These are phyloP conservation scores for Gaertneriomyces sp. DNA, from an alignment of 192 early-diverging fungal species.

Conservation along the genomic window DNA sequence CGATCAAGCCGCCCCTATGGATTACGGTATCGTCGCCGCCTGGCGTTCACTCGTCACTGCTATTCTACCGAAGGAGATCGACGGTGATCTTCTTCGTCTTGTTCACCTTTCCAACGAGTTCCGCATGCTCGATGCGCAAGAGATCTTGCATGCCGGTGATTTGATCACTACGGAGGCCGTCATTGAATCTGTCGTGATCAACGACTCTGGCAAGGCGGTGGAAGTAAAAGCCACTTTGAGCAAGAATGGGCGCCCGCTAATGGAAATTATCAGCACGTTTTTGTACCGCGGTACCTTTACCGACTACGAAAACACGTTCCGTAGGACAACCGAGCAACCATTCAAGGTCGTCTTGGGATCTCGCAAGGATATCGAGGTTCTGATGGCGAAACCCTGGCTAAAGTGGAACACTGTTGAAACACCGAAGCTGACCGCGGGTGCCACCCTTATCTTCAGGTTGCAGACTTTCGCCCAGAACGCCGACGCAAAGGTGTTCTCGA, in stretches of 20 bases:
- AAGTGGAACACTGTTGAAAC: conserved; percentile 63
- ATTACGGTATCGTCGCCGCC: conserved; percentile 91
- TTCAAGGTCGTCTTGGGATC: conserved; percentile 65
- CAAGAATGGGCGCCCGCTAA: conserved; percentile 60
- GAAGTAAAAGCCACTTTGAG: conserved; percentile 59
- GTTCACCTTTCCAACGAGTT: conserved; percentile 95
- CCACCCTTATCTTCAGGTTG: conserved; percentile 70
- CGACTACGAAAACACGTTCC: conserved; percentile 87
- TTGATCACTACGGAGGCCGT: conserved; percentile 76
- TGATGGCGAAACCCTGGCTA: conserved; percentile 88
- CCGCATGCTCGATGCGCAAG: conserved; percentile 71
- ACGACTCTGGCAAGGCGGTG: conserved; percentile 86
- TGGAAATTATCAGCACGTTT: conserved; percentile 87
- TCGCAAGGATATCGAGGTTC: conserved; percentile 84
- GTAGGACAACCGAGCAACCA: conserved; percentile 76
- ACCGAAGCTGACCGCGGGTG: conserved; percentile 57
- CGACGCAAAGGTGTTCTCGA: conserved; percentile 59
- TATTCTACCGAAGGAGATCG: conserved; percentile 87
- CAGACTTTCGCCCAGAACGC: conserved; percentile 63
- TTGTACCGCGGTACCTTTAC: conserved; percentile 86
- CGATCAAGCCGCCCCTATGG: conserved; percentile 68
- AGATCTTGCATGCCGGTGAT: conserved; percentile 76
- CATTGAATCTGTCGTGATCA: conserved; percentile 83
- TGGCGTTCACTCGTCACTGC: conserved; percentile 88
- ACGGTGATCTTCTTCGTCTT: conserved; percentile 86